Evolutionary conservation across 1,139 yeast genomes (phyloP), one percentile per base, ranked within the genome.

Genomic region (Hyphopichia burtonii): DNA sequence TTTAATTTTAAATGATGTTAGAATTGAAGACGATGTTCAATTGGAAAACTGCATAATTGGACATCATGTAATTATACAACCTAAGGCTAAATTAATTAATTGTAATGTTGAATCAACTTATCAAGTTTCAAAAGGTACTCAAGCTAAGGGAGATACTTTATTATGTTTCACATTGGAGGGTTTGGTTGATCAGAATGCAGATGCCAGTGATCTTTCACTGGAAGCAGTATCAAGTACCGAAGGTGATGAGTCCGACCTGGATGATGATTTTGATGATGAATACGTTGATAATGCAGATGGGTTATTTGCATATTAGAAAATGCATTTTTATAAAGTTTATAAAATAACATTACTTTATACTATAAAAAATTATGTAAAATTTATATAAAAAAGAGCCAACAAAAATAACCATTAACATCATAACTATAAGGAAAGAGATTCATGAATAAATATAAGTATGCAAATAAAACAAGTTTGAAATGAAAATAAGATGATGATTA

Each of bases 1-100:
- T 54, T 80, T 94, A 20, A 59, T 94, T 10, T 70, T 90, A 45
- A 86, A 86, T 55, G 78, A 80, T 39, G 95, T 83, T 25, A 67
- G 65, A 1, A 69, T 94, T 35, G 96, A 80, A 39, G 96, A 93
- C 59, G 97, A 88, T 50, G 85, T 78, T n/a, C 80, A 73, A 40
- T 68, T 94, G 49, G 99, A 94, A 62, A 93, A 91, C 65, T 90
- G 96, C 64, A 83, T 93, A 22, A 69, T 94, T 45, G 99, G 99
- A 19, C 71, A 73, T 38, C 71, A 72, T 38, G 93, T 83, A 2
- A 66, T 68, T 15, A 74, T 94, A 35, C 83, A 79, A 23, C 55
- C 71, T 44, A 85, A 83, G 58, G 67, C 78, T 36, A 80, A 76
- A 55, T 74, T 89, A 51, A 79, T 81, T 11, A 84, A 85, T 52